Base-by-base conservation (phyloP, 2,329 filamentous ascomycete species). In the Phialophora tarda region DNA sequence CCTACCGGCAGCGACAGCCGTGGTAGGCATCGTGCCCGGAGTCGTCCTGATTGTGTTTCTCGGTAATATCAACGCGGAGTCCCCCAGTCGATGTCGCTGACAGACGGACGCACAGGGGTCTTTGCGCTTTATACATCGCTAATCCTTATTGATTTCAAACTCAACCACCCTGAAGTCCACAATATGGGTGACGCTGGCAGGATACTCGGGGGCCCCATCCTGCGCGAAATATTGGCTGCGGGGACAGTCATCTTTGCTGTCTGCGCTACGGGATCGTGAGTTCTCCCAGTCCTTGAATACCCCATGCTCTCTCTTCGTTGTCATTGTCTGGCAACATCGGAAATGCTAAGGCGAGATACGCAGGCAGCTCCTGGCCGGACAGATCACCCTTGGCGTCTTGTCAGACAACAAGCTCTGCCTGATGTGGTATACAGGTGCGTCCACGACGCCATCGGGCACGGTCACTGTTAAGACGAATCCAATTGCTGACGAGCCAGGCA, bases 181-280 rank as follows among this genome's bases (percentile, higher is more conserved):
- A 82, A 82, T 59, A 86, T 86, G 76, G 84, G 85, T 50, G 85
- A 87, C 68, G 84, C 83, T 0, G 85, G 85, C 17, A 75, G 75
- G 50, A 81, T 86, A 60, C 77, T 87, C 23, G 85, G 86, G 62
- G 85, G 85, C 2, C 81, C 79, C 1, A 65, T 82, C 4, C 84
- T 85, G 0, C 79, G 83, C 26, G 84, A 84, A 68, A 67, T 85
- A 12, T 77, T 86, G 44, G 79, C 78, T 32, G 78, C 75, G 21
- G 83, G 83, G 2, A 85, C 82, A 0, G 74, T 85, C 61, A 78
- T 84, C 69, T 86, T 86, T 69, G 82, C 83, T 47, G 76, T 85
- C 30, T 85, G 82, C 66, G 81, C 79, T 0, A 82, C 82, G 0
- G 84, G 83, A 2, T 79, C 81, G 38, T 44, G 14, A 44, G 38